A percentile compares a stretch with the other conserved stretches of the same genome.
phyloP scores from a whole-genome alignment of 768 basidiomycete species.

The Porpolomopsis calyptriformis region DNA sequence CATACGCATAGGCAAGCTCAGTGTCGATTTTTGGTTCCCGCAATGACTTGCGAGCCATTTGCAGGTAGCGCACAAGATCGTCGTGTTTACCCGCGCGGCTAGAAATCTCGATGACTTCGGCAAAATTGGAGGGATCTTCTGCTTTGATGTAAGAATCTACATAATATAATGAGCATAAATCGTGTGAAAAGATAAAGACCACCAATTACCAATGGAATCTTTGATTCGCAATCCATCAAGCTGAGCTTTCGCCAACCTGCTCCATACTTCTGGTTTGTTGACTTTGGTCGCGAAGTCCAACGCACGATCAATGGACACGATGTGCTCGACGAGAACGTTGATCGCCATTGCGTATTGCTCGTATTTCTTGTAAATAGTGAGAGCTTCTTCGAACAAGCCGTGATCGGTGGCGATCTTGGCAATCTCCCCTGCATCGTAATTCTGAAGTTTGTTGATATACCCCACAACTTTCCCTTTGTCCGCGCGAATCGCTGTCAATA shows the following conservation, averaged over 20 bases:
- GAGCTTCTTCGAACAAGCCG: slow-evolving; percentile 89
- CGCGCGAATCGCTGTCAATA: slow-evolving; percentile 92
- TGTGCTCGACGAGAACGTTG: slow-evolving; percentile 95
- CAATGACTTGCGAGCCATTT: slow-evolving; percentile 96
- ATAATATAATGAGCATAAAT: background rate
- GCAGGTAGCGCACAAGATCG: slow-evolving; percentile 91
- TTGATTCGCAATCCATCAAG: slow-evolving; percentile 97
- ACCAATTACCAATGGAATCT: slow-evolving; percentile 77
- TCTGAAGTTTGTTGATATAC: slow-evolving; percentile 95
- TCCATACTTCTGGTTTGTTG: slow-evolving; percentile 95
- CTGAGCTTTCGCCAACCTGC: slow-evolving; percentile 95
- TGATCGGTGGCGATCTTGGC: slow-evolving; percentile 96
- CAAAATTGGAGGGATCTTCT: slow-evolving; percentile 86
- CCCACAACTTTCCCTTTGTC: slow-evolving; percentile 98
- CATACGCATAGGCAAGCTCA: slow-evolving; percentile 95
- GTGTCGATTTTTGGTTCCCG: slow-evolving; percentile 98
- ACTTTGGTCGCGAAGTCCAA: slow-evolving; percentile 94
- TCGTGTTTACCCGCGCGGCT: slow-evolving; percentile 85
- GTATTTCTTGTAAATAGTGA: slow-evolving; percentile 97
- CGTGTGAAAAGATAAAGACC: background rate
- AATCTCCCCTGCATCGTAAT: slow-evolving; percentile 91
- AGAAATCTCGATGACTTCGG: slow-evolving; percentile 93
- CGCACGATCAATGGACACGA: slow-evolving; percentile 95
- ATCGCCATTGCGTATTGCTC: slow-evolving; percentile 93
- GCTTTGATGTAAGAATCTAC: slow-evolving; percentile 97